phyloP scores from a whole-genome alignment of 1,284 basidiomycete genomes.

The Malassezia equina region DNA sequence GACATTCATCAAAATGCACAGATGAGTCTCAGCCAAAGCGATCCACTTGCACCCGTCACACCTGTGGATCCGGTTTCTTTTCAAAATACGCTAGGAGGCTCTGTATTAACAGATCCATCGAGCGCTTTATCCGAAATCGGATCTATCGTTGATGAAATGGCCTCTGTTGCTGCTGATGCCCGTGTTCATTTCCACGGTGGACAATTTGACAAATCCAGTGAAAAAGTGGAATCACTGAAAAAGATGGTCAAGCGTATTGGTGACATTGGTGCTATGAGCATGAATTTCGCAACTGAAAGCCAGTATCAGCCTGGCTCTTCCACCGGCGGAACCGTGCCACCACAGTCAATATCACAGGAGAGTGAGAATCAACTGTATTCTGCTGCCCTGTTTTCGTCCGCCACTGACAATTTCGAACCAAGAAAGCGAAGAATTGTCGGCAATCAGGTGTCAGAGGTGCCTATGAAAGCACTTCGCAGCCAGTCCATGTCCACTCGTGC shows the following conservation, averaged over 20 bases:
- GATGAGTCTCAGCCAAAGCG: neutral
- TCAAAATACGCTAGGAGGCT: neutral
- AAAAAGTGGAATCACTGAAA: slow-evolving; percentile 17
- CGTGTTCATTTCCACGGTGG: slow-evolving; percentile 18
- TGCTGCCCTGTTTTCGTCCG: slow-evolving; percentile 2
- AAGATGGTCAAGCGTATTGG: slow-evolving; percentile 16
- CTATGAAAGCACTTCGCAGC: neutral
- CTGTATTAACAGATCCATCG: neutral
- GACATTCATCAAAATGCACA: neutral
- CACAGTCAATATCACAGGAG: neutral
- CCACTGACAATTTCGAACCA: neutral
- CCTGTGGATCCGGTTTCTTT: neutral
- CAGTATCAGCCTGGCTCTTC: neutral
- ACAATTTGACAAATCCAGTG: slow-evolving; percentile 17
- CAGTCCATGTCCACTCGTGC: neutral
- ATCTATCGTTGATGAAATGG: slow-evolving; percentile 13
- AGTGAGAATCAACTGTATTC: neutral
- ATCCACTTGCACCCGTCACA: neutral
- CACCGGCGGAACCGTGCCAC: neutral
- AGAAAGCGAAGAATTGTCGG: neutral
- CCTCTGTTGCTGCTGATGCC: slow-evolving; percentile 14
- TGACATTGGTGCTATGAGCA: slow-evolving; percentile 15
- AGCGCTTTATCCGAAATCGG: neutral
- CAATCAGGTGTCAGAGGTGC: neutral
- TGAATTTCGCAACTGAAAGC: neutral